phyloP scores from a whole-genome alignment of 805 yeast species.

The Candida ipomoeae region DNA sequence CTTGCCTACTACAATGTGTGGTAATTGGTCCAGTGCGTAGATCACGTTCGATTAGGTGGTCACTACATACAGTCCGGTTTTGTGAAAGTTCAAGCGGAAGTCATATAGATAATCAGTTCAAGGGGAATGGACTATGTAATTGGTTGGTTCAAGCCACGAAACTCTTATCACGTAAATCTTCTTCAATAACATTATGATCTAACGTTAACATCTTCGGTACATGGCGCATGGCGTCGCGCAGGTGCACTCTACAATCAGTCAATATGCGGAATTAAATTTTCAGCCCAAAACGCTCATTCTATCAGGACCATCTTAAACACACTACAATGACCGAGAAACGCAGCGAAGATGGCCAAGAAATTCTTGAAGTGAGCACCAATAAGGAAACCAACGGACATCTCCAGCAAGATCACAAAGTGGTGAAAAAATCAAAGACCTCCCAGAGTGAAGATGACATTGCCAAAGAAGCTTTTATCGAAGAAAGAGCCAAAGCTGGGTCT shows the following conservation, averaged over 20 bases:
- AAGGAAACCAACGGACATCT: background rate
- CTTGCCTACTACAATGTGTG: no score
- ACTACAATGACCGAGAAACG: slow-evolving; percentile 1
- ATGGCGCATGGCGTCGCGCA: slow-evolving; percentile 1
- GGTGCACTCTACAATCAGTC: background rate
- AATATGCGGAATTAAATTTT: slow-evolving; percentile 2
- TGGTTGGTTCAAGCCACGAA: background rate
- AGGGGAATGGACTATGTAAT: background rate
- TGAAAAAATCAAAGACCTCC: slow-evolving; percentile 20
- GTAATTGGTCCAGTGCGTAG: background rate
- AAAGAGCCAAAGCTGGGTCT: slow-evolving; percentile 72
- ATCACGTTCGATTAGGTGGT: background rate
- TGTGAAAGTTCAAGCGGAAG: background rate
- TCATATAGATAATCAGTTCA: background rate
- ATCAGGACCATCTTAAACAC: background rate
- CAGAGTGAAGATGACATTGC: slow-evolving; percentile 14
- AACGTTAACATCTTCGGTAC: background rate
- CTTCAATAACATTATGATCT: background rate
- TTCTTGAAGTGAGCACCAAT: no score
- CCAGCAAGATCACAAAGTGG: background rate
- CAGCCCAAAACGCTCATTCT: background rate
- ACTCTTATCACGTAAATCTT: background rate
- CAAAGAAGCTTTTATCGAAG: slow-evolving; percentile 45
- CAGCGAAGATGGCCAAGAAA: background rate
- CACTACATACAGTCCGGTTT: background rate